These are phyloP conservation scores for Conoideocrella luteorostrata DNA, from an alignment of 2,329 filamentous ascomycete species.

Conservation along the genomic window DNA sequence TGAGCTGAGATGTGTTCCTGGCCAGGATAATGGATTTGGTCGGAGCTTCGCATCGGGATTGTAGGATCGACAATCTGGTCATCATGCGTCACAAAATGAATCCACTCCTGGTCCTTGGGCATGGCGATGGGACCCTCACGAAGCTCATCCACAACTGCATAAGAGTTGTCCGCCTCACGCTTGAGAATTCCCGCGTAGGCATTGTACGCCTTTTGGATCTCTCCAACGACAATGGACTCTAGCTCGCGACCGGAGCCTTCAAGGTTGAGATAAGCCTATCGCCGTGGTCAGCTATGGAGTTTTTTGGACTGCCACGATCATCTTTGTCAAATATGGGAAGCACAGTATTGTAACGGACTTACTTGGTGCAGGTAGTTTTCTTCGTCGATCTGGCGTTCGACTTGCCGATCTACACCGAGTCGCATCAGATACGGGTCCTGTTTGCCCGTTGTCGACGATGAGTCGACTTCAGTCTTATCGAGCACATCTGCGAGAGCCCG, in stretches of 20 bases:
- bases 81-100: conserved; percentile 70
- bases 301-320: background rate
- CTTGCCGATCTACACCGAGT: conserved; percentile 77
- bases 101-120: conserved; percentile 91
- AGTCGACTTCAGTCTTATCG: conserved; percentile 71
- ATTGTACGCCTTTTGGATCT: conserved; percentile 97
- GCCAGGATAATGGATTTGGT: conserved; percentile 87
- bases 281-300: background rate
- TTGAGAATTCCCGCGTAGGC: conserved; percentile 87
- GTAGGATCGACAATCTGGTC: conserved; percentile 83
- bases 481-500: conserved; percentile 75
- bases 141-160: conserved; percentile 71
- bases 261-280: conserved; percentile 83
- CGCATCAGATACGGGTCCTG: conserved; percentile 87
- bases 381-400: conserved; percentile 90
- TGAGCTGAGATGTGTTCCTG: conserved; percentile 74
- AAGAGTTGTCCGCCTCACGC: conserved; percentile 79
- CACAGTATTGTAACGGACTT: conserved; percentile 21
- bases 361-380: conserved; percentile 95
- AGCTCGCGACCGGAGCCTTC: conserved; percentile 91
- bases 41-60: conserved; percentile 67
- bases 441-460: conserved; percentile 67
- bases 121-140: conserved; percentile 82
- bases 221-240: conserved; percentile 91
- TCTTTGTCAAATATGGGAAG: background rate